Base-by-base conservation (phyloP, 1,139 yeast species). In the Diutina siamensis region DNA sequence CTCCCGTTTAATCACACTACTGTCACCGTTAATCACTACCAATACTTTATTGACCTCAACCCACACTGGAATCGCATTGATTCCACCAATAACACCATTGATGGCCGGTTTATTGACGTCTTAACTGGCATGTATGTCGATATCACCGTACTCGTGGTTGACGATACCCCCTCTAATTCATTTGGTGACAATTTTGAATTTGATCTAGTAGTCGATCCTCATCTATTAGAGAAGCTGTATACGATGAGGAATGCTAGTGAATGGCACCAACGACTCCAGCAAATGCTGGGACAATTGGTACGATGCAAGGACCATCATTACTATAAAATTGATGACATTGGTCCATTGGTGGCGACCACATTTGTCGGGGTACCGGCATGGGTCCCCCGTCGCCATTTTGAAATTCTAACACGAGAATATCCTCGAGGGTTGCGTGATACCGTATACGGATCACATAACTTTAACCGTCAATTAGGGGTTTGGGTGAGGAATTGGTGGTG, bases 41-140 rank as follows among this genome's bases (percentile, higher is more conserved):
- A 65, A 35, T 78, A 74, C 53, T 60, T 74, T 4, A 49, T 78
- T 19, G 83, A 78, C 54, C 67, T 78, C 2, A 74, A 72, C n/a
- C 71, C 78, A 1, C 52, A 67, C 62, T 46, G 65, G 57, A 54
- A 65, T 54, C 50, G 71, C 54, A 60, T 60, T 34, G 68, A 64
- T 1, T 65, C 66, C 45, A 72, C 76, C 1, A 57, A 61, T 20
- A 78, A 78, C 51, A 64, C 71, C 18, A 78, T 79, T 44, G 84
- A 79, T 61, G 84, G 81, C 0, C 60, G 85, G 44, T 72, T 78
- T 50, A 73, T 78, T 45, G 83, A 78, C 55, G 61, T 71, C 1
- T 58, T 59, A 19, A 68, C 77, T 1, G 84, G 84, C 1, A 57
- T 74, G 40, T 79, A 77, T 55, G 71, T 79, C 28, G 85, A 79